Conservation (phyloP, 2,329 filamentous ascomycete species). For the Monosporascus cannonballus region DNA sequence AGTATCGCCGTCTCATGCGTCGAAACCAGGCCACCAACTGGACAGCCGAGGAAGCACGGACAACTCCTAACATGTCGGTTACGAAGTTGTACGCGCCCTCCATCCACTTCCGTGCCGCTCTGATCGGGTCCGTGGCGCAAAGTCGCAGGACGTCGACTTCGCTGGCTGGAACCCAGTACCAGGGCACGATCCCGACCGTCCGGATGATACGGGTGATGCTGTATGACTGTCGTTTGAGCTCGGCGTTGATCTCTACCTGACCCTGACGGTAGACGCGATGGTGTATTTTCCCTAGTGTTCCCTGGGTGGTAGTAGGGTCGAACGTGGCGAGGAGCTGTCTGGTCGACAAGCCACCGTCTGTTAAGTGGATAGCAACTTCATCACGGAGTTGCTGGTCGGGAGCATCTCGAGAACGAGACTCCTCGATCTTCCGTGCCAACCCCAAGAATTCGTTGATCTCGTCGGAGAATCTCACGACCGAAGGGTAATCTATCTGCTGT, state of each 20-base stretch:
- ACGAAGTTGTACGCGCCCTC: conserved; percentile 1
- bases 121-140: conserved; percentile 8
- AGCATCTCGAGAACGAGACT: neutral
- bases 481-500: conserved; percentile 16
- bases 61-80: conserved; percentile 1
- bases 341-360: conserved; percentile 7
- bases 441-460: conserved; percentile 18
- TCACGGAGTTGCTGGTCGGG: conserved; percentile 1
- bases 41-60: conserved; percentile 1
- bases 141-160: conserved; percentile 6
- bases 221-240: neutral
- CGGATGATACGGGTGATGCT: conserved; percentile 7
- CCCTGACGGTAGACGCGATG: conserved; percentile 1
- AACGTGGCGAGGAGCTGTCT: conserved; percentile 4
- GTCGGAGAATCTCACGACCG: conserved; percentile 17
- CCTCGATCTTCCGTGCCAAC: conserved; percentile 1
- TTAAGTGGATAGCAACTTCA: conserved; percentile 3
- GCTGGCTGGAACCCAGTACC: conserved; percentile 10
- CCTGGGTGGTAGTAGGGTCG: neutral
- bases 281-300: neutral
- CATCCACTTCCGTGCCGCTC: conserved; percentile 1
- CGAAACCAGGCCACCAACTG: neutral
- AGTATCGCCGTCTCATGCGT: neutral
- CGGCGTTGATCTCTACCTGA: neutral
- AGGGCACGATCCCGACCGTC: conserved; percentile 7